Evolutionary conservation across 2,329 filamentous ascomycete species (phyloP).

Genomic region (Penicillium capsulatum): DNA sequence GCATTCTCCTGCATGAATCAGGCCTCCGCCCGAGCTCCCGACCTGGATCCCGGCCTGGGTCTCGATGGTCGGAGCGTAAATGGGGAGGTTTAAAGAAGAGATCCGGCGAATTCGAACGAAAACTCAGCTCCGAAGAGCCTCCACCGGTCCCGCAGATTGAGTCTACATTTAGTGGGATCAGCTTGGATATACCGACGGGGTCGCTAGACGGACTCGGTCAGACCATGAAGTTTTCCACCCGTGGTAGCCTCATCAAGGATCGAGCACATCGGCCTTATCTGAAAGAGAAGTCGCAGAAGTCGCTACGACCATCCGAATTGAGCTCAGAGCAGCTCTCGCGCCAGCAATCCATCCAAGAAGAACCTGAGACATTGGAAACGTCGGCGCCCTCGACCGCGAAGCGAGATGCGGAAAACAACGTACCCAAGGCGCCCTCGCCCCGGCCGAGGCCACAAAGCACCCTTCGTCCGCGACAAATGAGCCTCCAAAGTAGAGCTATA

Average conservation of each 20-base stretch:
- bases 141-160: slow-evolving; percentile 35
- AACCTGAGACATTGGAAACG: slow-evolving; percentile 6
- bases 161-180: slow-evolving; percentile 47
- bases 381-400: slow-evolving; percentile 11
- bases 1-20: slow-evolving; percentile 38
- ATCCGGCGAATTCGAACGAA: slow-evolving; percentile 32
- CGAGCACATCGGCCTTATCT: slow-evolving; percentile 33
- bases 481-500: slow-evolving; percentile 47
- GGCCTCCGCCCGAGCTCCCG: slow-evolving; percentile 27
- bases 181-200: slow-evolving; percentile 53
- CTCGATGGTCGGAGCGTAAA: slow-evolving; percentile 44
- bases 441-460: slow-evolving; percentile 34
- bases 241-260: slow-evolving; percentile 57
- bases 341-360: slow-evolving; percentile 6
- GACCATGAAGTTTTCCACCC: slow-evolving; percentile 56
- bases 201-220: slow-evolving; percentile 52
- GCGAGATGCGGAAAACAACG: slow-evolving; percentile 16
- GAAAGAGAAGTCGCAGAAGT: slow-evolving; percentile 25
- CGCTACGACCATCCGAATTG: slow-evolving; percentile 6
- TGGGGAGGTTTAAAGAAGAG: slow-evolving; percentile 38
- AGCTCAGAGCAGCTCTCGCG: slow-evolving; percentile 3
- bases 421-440: slow-evolving; percentile 24
- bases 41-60: slow-evolving; percentile 37
- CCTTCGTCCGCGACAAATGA: slow-evolving; percentile 35
- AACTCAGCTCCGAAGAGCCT: slow-evolving; percentile 25